Percentiles rank a stretch among this genome's conserved stretches.
These are phyloP conservation scores for Pythium periplocum DNA, from an alignment of 352 stramenopile species.

Conservation along the genomic window DNA sequence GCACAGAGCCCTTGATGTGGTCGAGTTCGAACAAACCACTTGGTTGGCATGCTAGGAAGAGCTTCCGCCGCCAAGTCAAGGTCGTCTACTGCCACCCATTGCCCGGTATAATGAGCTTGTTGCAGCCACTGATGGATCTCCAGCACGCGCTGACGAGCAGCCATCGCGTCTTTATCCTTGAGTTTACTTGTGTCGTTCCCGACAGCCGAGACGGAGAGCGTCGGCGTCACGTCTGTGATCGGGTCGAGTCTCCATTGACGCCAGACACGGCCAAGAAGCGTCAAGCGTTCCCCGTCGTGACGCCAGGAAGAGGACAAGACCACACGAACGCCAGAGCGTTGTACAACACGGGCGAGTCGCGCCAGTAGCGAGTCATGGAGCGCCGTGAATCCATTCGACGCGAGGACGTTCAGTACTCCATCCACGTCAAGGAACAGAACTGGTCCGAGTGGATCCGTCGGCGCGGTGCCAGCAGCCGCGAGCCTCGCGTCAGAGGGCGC, in stretches of 20 bases:
- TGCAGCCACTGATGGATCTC: slow-evolving; percentile 13
- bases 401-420: slow-evolving; percentile 10
- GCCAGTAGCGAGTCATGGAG: slow-evolving; percentile 5
- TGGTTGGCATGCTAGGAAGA: background rate
- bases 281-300: slow-evolving; percentile 6
- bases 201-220: background rate
- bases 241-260: background rate
- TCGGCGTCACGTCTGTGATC: slow-evolving; percentile 3
- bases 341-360: slow-evolving; percentile 3
- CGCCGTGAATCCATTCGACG: background rate
- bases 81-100: slow-evolving; percentile 8
- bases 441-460: background rate
- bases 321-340: slow-evolving; percentile 2
- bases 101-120: background rate
- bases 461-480: no score
- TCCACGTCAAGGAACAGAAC: slow-evolving; percentile 14
- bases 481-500: background rate
- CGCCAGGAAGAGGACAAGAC: slow-evolving; percentile 15
- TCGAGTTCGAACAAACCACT: slow-evolving; percentile 1
- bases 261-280: slow-evolving; percentile 7
- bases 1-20: slow-evolving; percentile 1
- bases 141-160: slow-evolving; percentile 1
- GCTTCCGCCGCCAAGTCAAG: slow-evolving; percentile 4
- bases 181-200: no score
- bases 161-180: no score